Percentiles rank a stretch among this genome's conserved stretches.
These are phyloP conservation scores for Graphilbum ipis-grandicollis DNA, from an alignment of 2,329 filamentous ascomycete species.

Conservation along the genomic window DNA sequence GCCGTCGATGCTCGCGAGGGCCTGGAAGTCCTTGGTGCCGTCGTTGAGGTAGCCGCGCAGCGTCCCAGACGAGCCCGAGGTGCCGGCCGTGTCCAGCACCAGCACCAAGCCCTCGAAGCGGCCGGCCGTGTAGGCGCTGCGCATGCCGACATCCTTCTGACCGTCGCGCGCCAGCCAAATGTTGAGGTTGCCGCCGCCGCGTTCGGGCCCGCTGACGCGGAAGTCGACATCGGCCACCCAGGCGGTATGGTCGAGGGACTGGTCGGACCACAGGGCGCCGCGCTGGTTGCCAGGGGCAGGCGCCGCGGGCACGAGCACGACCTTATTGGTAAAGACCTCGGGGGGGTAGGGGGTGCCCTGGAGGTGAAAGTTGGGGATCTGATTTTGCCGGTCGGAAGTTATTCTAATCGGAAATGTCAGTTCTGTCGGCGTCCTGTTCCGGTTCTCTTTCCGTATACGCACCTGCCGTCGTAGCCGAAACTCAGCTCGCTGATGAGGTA, in stretches of 20 bases:
- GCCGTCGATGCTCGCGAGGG: slow-evolving; percentile 64
- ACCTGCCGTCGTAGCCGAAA: slow-evolving; percentile 57
- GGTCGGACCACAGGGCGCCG: slow-evolving; percentile 65
- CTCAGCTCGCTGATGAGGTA: slow-evolving; percentile 56
- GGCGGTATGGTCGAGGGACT: slow-evolving; percentile 40
- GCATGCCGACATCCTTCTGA: slow-evolving; percentile 43
- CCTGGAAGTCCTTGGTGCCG: slow-evolving; percentile 61
- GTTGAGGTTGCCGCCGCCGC: slow-evolving; percentile 77
- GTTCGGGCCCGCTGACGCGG: slow-evolving; percentile 68
- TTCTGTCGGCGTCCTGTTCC: background rate
- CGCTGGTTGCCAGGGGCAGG: slow-evolving; percentile 72
- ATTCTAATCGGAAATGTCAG: slow-evolving; percentile 27
- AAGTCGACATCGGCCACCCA: slow-evolving; percentile 83
- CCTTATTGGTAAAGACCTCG: slow-evolving; percentile 66
- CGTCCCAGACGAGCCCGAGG: slow-evolving; percentile 50
- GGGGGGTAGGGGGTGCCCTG: slow-evolving; percentile 36
- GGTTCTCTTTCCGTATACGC: slow-evolving; percentile 7
- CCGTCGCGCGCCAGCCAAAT: slow-evolving; percentile 75
- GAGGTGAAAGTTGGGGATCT: slow-evolving; percentile 36
- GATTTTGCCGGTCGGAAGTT: slow-evolving; percentile 42
- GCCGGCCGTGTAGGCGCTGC: slow-evolving; percentile 69
- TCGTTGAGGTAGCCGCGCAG: slow-evolving; percentile 91
- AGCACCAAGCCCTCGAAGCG: slow-evolving; percentile 83
- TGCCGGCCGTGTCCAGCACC: slow-evolving; percentile 69
- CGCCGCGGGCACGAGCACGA: slow-evolving; percentile 78